These are phyloP conservation scores for Fistulifera solaris DNA, from an alignment of 108 stramenopile genomes.

Conservation along the genomic window DNA sequence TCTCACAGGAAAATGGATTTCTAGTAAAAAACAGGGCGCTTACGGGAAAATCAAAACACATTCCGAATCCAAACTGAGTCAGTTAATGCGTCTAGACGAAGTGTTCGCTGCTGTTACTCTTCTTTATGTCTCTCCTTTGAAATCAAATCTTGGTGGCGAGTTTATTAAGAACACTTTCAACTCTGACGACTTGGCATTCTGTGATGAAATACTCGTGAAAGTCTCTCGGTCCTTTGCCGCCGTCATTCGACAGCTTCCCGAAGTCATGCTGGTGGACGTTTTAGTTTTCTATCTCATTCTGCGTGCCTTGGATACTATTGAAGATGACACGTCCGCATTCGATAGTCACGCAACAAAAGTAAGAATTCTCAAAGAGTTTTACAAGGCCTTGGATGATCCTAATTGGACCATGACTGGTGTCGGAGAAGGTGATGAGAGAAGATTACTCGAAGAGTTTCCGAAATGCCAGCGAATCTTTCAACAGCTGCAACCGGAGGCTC, in stretches of 20 bases:
- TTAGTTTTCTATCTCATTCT: slow-evolving; percentile 96
- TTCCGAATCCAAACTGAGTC: slow-evolving; percentile 77
- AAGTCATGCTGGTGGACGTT: slow-evolving; percentile 78
- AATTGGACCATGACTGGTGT: slow-evolving; percentile 84
- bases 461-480: slow-evolving; percentile 82
- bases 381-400: slow-evolving; percentile 81
- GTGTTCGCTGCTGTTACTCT: slow-evolving; percentile 74
- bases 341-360: slow-evolving; percentile 73
- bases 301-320: slow-evolving; percentile 95
- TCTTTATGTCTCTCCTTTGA: slow-evolving; percentile 66
- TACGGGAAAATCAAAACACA: slow-evolving; percentile 94
- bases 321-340: slow-evolving; percentile 97
- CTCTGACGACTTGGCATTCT: slow-evolving; percentile 75
- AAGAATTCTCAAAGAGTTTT: slow-evolving; percentile 69
- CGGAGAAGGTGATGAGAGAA: slow-evolving; percentile 90
- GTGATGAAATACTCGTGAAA: slow-evolving; percentile 92
- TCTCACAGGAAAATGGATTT: background rate
- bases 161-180: slow-evolving; percentile 49
- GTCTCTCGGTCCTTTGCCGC: slow-evolving; percentile 95
- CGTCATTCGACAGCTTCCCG: slow-evolving; percentile 93
- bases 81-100: slow-evolving; percentile 86
- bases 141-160: slow-evolving; percentile 62
- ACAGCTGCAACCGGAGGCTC: slow-evolving; percentile 42
- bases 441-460: slow-evolving; percentile 86
- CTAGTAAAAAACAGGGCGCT: slow-evolving; percentile 95